Evolutionary conservation across 208 protist genomes (phyloP), one percentile per base, ranked within the genome.

Genomic region (Acanthamoeba royreba): DNA sequence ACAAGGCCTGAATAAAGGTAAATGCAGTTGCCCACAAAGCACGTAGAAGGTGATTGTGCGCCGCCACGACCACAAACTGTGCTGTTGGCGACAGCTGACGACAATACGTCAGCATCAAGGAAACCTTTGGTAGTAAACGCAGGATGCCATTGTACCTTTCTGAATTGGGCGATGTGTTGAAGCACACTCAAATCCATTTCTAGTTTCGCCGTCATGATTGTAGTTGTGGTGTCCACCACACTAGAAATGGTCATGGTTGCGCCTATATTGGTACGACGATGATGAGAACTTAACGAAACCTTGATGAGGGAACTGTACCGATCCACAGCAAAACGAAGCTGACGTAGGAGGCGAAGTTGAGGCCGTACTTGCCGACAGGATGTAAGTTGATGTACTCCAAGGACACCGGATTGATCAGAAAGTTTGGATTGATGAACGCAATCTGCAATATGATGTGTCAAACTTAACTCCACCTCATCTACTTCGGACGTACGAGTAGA

Each of bases 271-370:
- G 45, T 4, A 9, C 17, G 25, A n/a, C 74, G 2, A n/a, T n/a
- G n/a, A n/a, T n/a, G n/a, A n/a, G n/a, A n/a, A n/a, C n/a, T n/a
- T n/a, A n/a, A n/a, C n/a, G n/a, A n/a, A n/a, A n/a, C n/a, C n/a
- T n/a, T n/a, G n/a, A n/a, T 33, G n/a, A 31, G 11, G 35, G 35
- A 28, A 77, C 9, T 25, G 43, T 43, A 85, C 74, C 74, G 40
- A 85, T 85, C 74, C 74, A 85, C 28, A 28, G 40, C 35, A 85
- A 33, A 22, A 85, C 74, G 74, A 85, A 85, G 74, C 15, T 49
- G 40, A 85, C 35, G 46, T 85, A 85, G 35, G 74, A 85, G 46
- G 35, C 74, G 25, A 85, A 85, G 46, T 85, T 85, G 43, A 85
- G 74, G 74, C 74, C 74, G 25, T 85, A 85, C 13, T 8, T 85